These are phyloP conservation scores for Triadica sebifera DNA, from an alignment of 345 rosid genomes.

Conservation along the genomic window DNA sequence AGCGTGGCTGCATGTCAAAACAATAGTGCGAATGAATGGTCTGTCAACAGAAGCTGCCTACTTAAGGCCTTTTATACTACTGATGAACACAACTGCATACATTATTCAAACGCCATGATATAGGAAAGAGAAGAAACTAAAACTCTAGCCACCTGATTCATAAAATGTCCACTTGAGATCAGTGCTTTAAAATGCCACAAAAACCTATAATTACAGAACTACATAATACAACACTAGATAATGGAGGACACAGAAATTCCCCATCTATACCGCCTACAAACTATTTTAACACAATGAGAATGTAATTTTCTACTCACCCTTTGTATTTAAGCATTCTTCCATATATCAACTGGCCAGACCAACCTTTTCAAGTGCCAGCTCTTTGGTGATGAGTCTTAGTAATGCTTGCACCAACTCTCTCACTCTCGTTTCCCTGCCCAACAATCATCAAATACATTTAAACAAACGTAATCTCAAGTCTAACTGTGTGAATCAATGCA, in stretches of 20 bases:
- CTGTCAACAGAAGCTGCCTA: neutral
- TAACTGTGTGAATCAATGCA: neutral
- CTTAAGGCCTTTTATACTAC: neutral
- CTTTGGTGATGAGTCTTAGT: conserved; percentile 59
- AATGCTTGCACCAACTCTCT: conserved; percentile 74
- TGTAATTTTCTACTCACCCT: neutral
- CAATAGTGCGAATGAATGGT: neutral
- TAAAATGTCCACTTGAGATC: neutral
- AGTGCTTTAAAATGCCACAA: neutral
- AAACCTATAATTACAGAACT: conserved; percentile 16
- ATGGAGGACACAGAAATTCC: conserved; percentile 12
- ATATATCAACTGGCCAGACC: conserved; percentile 5
- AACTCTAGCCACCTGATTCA: neutral
- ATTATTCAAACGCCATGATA: neutral
- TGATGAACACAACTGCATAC: neutral
- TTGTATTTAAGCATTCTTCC: neutral
- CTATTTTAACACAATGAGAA: neutral
- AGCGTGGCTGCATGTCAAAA: neutral
- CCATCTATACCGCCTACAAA: conserved; percentile 8
- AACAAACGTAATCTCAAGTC: too few species aligned
- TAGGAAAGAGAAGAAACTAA: neutral
- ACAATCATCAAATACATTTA: conserved; percentile 5
- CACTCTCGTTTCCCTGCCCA: conserved; percentile 72
- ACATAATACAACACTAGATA: conserved; percentile 9
- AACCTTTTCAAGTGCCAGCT: conserved; percentile 62